phyloP scores from a whole-genome alignment of 2,329 filamentous ascomycete genomes.

The Nothopassalora personata region DNA sequence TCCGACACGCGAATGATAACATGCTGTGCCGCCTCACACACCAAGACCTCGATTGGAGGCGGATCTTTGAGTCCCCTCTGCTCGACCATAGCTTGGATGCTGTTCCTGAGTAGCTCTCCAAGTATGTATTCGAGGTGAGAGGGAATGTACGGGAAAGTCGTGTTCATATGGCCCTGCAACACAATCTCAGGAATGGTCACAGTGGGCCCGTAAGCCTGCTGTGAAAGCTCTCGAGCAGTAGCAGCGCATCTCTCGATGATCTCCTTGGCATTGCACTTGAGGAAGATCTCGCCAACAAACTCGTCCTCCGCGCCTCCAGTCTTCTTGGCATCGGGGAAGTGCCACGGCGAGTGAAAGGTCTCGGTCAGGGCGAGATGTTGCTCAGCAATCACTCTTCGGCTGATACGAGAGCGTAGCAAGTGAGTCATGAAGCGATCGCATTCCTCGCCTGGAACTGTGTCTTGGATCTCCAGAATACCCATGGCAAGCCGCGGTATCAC shows the following conservation, averaged over 20 bases:
- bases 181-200: conserved; percentile 72
- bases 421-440: conserved; percentile 96
- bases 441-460: conserved; percentile 71
- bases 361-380: conserved; percentile 94
- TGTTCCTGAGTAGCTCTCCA: conserved; percentile 89
- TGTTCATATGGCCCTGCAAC: conserved; percentile 77
- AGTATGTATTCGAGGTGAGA: conserved; percentile 96
- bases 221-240: conserved; percentile 68
- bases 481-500: conserved; percentile 93
- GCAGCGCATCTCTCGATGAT: conserved; percentile 78
- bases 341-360: conserved; percentile 85
- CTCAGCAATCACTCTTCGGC: conserved; percentile 91
- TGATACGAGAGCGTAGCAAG: conserved; percentile 85
- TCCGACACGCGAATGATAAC: conserved; percentile 96
- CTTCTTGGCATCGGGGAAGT: conserved; percentile 70
- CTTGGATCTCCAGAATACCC: conserved; percentile 85
- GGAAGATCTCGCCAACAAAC: conserved; percentile 91
- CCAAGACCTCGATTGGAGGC: conserved; percentile 85
- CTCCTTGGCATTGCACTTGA: conserved; percentile 85
- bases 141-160: conserved; percentile 93
- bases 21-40: conserved; percentile 90
- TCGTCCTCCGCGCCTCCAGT: conserved; percentile 62
- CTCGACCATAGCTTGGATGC: conserved; percentile 86
- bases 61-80: conserved; percentile 49
- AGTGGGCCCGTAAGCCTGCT: conserved; percentile 66